Base-by-base conservation (phyloP, 768 basidiomycete genomes). In the Rhizopogon vinicolor region DNA sequence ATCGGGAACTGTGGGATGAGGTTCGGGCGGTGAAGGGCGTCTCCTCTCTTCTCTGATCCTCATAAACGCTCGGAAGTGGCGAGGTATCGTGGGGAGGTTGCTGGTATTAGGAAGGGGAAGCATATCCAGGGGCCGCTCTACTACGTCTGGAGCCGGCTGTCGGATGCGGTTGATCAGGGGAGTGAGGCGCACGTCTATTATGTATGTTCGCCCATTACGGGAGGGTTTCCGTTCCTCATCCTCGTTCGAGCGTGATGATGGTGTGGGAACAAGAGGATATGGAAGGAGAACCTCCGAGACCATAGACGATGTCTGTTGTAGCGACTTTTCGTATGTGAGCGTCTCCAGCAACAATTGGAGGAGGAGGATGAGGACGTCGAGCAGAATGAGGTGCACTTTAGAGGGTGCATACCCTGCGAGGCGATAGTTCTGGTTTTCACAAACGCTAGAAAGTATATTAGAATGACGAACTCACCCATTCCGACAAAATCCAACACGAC, bases 401-500 rank as follows among this genome's bases (percentile, higher is more conserved):
- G 87, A 85, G n/a, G 90, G 87, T 37, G 67, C 64, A 62, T 81
- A 77, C 40, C 77, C 85, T 87, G 60, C 50, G 58, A 49, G 48
- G 35, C 39, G 14, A 37, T 49, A 3, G 48, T 49, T 37, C 9
- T 22, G 5, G 19, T 49, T 37, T 49, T 37, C 19, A 37, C 13
- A 31, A 10, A 29, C 41, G 62, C 35, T 18, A 39, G 25, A 31
- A 8, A 37, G 18, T 33, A 55, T 49, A 39, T 25, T 54, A 19
- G 45, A 50, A 25, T 42, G 28, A 13, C 16, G 14, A 28, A 54
- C 18, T 50, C 7, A 91, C 90, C 82, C 76, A 84, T 77, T 53
- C 90, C 89, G 55, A 91, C 79, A 63, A 91, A 91, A 66, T 91
- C 89, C 57, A 92, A 81, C 35, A 92, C 68, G 63, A 90, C 70